Base-by-base conservation (phyloP, 495 filamentous ascomycete species). In the Ramalina intermedia region DNA sequence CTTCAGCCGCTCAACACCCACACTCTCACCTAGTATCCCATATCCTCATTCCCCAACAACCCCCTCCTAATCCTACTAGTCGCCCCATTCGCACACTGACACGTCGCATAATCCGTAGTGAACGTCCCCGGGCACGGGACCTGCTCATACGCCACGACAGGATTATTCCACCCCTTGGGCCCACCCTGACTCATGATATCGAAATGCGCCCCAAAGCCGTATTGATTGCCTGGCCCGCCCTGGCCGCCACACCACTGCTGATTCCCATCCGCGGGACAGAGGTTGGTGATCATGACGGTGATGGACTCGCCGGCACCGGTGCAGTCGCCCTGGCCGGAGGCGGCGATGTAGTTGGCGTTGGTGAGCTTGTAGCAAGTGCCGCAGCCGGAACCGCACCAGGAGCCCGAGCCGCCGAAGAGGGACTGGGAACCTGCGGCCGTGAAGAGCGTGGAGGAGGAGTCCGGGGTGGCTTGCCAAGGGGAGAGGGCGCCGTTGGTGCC, bases 221-320 rank as follows among this genome's bases (percentile, higher is more conserved):
- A 68, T 45, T 62, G 55, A 48, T 68, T 68, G 1, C 40, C 61
- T 5, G 52, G 50, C 6, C 62, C 63, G 1, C 40, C 61, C 8
- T 52, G 52, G 11, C 63, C 63, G 6, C 48, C 37, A 42, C 66
- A 68, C 66, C 66, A 68, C 49, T 63, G 55, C 23, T 48, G 54
- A 43, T 68, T 68, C n/a, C 66, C 65, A 40, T 61, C 56, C 50
- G 63, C 53, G 1, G 66, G 66, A 49, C 66, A 68, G 2, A 67
- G 51, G 46, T 68, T 68, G 21, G 65, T 68, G 23, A 67, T 58
- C 65, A 67, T 64, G 35, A 68, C 65, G 38, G 65, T 65, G 47
- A 68, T 66, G 41, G 54, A 60, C 45, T 66, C 23, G 1, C 63
- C 62, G 1, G 57, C 54, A 11, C 17, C 65, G 9, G 63, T 63